phyloP scores from a whole-genome alignment of 2,329 filamentous ascomycete genomes.

The Zasmidium angulare region DNA sequence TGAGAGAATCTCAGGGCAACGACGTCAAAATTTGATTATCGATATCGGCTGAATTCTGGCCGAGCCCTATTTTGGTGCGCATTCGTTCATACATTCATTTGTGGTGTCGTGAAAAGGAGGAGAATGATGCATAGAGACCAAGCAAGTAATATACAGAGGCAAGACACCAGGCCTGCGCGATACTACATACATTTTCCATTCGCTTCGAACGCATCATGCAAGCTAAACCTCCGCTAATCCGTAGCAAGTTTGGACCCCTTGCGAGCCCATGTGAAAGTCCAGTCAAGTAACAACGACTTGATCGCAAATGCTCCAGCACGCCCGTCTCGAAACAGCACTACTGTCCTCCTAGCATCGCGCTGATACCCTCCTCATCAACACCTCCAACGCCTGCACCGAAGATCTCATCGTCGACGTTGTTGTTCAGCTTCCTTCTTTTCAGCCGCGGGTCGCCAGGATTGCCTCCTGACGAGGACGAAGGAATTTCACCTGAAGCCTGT shows the following conservation, averaged over 20 bases:
- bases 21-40: not conserved
- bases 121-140: too few relatives aligned
- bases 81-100: too few relatives aligned
- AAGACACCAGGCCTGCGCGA: not conserved
- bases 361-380: conserved; percentile 36
- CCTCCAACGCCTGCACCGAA: conserved; percentile 29
- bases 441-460: conserved; percentile 33
- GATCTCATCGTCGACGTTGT: conserved; percentile 33
- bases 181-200: not conserved
- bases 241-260: not conserved
- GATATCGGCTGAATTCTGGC: not conserved
- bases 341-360: conserved; percentile 30
- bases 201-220: not conserved
- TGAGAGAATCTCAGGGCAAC: not conserved
- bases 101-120: too few relatives aligned
- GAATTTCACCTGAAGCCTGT: conserved; percentile 27
- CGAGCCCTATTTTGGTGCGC: too few relatives aligned
- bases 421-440: conserved; percentile 38
- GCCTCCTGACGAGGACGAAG: conserved; percentile 7
- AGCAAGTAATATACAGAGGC: not conserved
- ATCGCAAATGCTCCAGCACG: too few relatives aligned
- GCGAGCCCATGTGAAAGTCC: not conserved
- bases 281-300: not conserved
- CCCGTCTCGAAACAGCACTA: not conserved
- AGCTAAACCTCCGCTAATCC: not conserved